Evolutionary conservation across 2,329 filamentous ascomycete species (phyloP).

Genomic region (Penicillium expansum): DNA sequence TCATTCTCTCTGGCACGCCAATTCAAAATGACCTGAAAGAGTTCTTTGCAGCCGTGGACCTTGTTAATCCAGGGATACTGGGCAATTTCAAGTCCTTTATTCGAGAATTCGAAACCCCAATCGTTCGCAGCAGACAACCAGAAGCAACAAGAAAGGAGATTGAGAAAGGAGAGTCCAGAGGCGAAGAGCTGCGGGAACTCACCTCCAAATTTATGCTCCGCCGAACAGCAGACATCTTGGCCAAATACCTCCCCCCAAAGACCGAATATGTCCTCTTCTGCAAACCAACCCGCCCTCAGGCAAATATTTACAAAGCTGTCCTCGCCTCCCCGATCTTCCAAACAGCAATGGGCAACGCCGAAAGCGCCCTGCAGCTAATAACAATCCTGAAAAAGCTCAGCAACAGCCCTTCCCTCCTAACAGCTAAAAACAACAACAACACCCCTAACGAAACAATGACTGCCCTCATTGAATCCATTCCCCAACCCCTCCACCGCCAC

Average conservation of each 20-base stretch:
- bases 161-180: slow-evolving; percentile 62
- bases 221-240: slow-evolving; percentile 63
- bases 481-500: slow-evolving; percentile 52
- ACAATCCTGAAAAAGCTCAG: slow-evolving; percentile 72
- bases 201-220: slow-evolving; percentile 65
- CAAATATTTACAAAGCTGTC: slow-evolving; percentile 61
- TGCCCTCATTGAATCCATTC: slow-evolving; percentile 53
- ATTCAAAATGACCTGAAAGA: slow-evolving; percentile 67
- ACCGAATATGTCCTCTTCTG: slow-evolving; percentile 67
- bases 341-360: slow-evolving; percentile 59
- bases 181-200: slow-evolving; percentile 58
- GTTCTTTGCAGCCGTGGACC: slow-evolving; percentile 66
- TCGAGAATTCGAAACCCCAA: slow-evolving; percentile 63
- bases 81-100: slow-evolving; percentile 63
- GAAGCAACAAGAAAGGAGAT: slow-evolving; percentile 60
- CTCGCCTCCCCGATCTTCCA: slow-evolving; percentile 64
- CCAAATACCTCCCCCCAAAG: slow-evolving; percentile 64
- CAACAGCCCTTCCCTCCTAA: slow-evolving; percentile 65
- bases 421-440: slow-evolving; percentile 50
- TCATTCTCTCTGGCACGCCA: slow-evolving; percentile 66
- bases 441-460: slow-evolving; percentile 48
- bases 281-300: slow-evolving; percentile 59
- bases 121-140: slow-evolving; percentile 62
- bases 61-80: slow-evolving; percentile 65
- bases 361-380: slow-evolving; percentile 66